Evolutionary conservation across 1,284 basidiomycete genomes (phyloP), one percentile per base, ranked within the genome.

Genomic region (Melampsora medusae): DNA sequence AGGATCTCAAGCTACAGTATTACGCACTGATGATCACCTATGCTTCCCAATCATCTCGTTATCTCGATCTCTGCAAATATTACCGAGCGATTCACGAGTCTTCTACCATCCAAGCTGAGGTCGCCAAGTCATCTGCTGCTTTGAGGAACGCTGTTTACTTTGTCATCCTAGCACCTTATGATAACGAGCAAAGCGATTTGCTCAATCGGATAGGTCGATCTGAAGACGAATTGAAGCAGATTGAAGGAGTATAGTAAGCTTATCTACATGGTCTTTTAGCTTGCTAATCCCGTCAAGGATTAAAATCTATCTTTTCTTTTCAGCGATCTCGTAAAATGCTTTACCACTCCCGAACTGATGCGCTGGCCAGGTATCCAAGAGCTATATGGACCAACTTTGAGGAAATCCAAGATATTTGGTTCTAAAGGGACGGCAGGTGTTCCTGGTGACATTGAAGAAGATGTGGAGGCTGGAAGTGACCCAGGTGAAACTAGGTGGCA

Each of bases 31-130:
- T 99, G 91, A 94, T 99, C 74, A 90, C 93, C 84, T 91, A 93
- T 79, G 92, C 93, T 16, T 86, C 98, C 22, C 90, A 92, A 79
- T 88, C 91, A 79, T 88, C 88, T 78, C 88, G 90, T 69, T 97
- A 97, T 82, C 87, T 99, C 49, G 95, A 98, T 81, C 92, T 92
- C 4, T 95, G 94, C 77, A 96, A 94, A 83, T 91, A 95, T 82
- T 97, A 96, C 83, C 88, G 97, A 84, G 94, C 93, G 82, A 91
- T 99, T 59, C 97, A 93, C 91, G 93, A 97, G 81, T 98, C 95
- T 6, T 91, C 93, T 77, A 78, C 79, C 28, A 74, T 81, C 70
- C 48, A 78, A 77, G 77, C 74, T 69, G 72, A 79, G 10, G 74
- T 78, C 12, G 68, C 50, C 35, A 77, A 77, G 25, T 79, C 79